Percentiles rank a stretch among this genome's conserved stretches.
Evolutionary conservation across 2,329 filamentous ascomycete genomes (phyloP).

Genomic region (Apiospora kogelbergensis): DNA sequence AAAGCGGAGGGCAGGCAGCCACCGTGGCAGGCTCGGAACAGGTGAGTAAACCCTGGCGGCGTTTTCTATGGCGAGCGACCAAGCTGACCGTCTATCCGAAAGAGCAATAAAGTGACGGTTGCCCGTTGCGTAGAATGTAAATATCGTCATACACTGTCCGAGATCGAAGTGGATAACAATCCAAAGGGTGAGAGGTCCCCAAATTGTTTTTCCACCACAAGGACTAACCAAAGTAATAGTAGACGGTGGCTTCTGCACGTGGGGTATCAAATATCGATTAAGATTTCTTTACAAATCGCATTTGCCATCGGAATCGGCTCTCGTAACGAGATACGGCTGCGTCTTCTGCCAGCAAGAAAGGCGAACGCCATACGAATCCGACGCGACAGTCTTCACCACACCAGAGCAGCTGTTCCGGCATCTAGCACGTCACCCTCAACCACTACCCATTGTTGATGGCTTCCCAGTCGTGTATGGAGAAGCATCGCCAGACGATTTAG

Average conservation of each 20-base stretch:
- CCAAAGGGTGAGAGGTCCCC: constrained; percentile 19
- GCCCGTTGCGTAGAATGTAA: constrained; percentile 27
- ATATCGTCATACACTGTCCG: constrained; percentile 16
- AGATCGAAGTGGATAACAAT: constrained; percentile 16
- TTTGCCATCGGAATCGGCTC: constrained; percentile 29
- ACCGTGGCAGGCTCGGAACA: constrained; percentile 30
- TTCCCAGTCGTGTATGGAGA: constrained; percentile 44
- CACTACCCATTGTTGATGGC: constrained; percentile 48
- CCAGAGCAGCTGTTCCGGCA: constrained; percentile 54
- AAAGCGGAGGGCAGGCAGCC: constrained; percentile 35
- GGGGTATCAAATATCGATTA: constrained; percentile 38
- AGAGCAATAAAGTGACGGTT: constrained; percentile 14
- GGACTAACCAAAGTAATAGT: constrained; percentile 22
- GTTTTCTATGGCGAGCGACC: too few relatives aligned
- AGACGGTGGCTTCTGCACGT: constrained; percentile 32
- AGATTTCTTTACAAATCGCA: constrained; percentile 45
- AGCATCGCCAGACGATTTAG: constrained; percentile 17
- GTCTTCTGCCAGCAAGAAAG: constrained; percentile 53
- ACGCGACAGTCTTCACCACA: constrained; percentile 57
- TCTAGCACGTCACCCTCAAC: constrained; percentile 52
- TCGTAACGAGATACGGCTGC: constrained; percentile 48
- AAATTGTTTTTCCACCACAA: neutral
- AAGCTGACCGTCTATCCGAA: neutral
- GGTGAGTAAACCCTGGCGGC: constrained; percentile 6
- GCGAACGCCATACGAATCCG: constrained; percentile 50